Percentiles rank a stretch among this genome's conserved stretches.
These are phyloP conservation scores for Mycosphaerella arachidis DNA, from an alignment of 2,329 filamentous ascomycete genomes.

Conservation along the genomic window DNA sequence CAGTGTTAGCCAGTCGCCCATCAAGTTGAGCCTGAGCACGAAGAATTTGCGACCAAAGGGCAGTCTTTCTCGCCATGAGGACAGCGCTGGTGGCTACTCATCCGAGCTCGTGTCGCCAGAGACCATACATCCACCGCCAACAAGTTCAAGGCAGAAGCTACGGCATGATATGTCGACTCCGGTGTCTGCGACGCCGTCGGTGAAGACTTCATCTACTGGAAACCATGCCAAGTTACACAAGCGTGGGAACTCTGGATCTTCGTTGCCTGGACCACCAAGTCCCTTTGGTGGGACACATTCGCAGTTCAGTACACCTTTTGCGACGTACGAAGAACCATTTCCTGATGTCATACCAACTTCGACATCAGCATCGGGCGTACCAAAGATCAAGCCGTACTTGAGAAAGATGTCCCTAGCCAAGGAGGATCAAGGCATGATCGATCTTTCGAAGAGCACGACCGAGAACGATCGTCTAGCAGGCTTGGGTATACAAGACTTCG, in stretches of 20 bases:
- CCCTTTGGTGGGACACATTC: conserved; percentile 19
- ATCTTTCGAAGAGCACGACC: conserved; percentile 51
- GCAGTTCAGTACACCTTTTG: conserved; percentile 29
- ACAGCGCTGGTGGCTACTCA: not conserved
- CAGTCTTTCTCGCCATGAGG: conserved; percentile 7
- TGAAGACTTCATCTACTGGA: conserved; percentile 10
- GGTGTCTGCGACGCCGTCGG: conserved; percentile 6
- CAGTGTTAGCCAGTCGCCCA: conserved; percentile 4
- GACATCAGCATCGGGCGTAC: conserved; percentile 20
- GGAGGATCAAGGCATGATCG: conserved; percentile 40
- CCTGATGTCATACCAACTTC: conserved; percentile 12
- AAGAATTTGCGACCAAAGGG: conserved; percentile 13
- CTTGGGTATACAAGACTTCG: conserved; percentile 51
- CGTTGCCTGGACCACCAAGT: conserved; percentile 24
- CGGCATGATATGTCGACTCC: conserved; percentile 7
- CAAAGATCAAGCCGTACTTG: conserved; percentile 53
- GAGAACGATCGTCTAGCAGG: conserved; percentile 52
- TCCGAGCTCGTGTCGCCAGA: conserved; percentile 9
- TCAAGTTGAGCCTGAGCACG: conserved; percentile 15
- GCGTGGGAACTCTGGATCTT: conserved; percentile 26
- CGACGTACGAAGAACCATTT: conserved; percentile 29
- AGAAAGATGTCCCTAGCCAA: conserved; percentile 51
- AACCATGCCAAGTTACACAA: conserved; percentile 31
- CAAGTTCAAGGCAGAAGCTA: conserved; percentile 1
- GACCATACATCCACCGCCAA: conserved; percentile 1